Conservation (phyloP, 163 green algal species). For the Chlorella variabilis region DNA sequence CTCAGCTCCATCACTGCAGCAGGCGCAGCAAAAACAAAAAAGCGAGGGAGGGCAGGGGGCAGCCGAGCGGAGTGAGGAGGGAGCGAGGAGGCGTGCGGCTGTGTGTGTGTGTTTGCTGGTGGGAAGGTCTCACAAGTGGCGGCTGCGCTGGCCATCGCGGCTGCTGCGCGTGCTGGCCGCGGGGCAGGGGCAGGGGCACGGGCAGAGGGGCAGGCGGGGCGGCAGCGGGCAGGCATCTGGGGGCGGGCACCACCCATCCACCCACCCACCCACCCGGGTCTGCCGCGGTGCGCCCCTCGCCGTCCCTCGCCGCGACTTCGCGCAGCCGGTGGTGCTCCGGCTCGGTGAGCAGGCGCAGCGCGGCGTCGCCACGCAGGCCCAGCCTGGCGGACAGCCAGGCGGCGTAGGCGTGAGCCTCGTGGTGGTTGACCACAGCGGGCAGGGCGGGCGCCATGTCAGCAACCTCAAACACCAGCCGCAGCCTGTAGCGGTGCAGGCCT, state of each 20-base stretch:
- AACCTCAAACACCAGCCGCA: constrained; percentile 73
- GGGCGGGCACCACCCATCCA: neutral
- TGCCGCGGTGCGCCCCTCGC: constrained; percentile 9
- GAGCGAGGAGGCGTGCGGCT: too few species aligned
- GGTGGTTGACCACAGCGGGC: constrained; percentile 77
- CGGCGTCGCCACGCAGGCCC: constrained; percentile 33
- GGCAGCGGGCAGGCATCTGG: too few species aligned
- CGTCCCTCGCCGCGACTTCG: constrained; percentile 49
- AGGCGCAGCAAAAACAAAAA: neutral
- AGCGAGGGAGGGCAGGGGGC: too few species aligned
- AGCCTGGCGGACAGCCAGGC: constrained; percentile 68
- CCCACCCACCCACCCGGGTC: neutral
- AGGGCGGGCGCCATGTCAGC: constrained; percentile 71
- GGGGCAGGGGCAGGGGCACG: too few species aligned
- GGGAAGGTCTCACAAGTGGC: too few species aligned
- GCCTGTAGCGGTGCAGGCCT: constrained; percentile 64
- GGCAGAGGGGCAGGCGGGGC: too few species aligned
- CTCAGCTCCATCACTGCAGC: constrained; percentile 30
- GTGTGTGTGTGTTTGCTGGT: too few species aligned
- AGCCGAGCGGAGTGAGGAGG: too few species aligned
- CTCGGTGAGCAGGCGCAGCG: constrained; percentile 78
- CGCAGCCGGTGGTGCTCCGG: constrained; percentile 73
- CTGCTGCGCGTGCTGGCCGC: too few species aligned
- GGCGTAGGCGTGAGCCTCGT: constrained; percentile 76
- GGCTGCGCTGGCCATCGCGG: too few species aligned